phyloP scores from a whole-genome alignment of 2,329 filamentous ascomycete genomes.

The Botrytis tulipae region DNA sequence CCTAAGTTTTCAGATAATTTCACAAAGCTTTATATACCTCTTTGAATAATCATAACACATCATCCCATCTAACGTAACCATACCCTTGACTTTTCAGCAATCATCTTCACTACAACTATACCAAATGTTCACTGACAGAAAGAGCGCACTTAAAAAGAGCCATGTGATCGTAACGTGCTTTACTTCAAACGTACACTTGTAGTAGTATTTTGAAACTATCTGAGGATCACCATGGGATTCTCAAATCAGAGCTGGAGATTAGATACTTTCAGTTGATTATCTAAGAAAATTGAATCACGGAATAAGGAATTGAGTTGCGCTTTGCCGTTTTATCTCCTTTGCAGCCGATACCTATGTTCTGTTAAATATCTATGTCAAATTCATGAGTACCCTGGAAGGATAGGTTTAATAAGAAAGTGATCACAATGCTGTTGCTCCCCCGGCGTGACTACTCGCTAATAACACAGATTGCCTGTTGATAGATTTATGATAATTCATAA shows the following conservation, averaged over 20 bases:
- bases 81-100: not conserved
- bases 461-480: not conserved
- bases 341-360: not conserved
- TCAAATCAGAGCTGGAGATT: not conserved
- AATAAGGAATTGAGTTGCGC: not conserved
- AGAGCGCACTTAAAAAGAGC: not conserved
- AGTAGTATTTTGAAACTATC: not conserved
- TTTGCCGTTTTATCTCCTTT: not conserved
- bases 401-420: not conserved
- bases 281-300: not conserved
- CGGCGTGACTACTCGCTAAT: not conserved
- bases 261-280: not conserved
- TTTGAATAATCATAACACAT: not conserved
- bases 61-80: not conserved
- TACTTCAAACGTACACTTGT: not conserved
- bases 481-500: not conserved
- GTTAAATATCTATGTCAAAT: not conserved
- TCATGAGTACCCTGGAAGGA: not conserved
- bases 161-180: not conserved
- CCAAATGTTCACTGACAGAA: not conserved
- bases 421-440: not conserved
- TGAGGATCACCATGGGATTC: not conserved
- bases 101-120: not conserved
- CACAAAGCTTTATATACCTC: not conserved
- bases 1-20: accelerated